Conservation (phyloP, 2,329 filamentous ascomycete species). For the Aspergillus sp. region DNA sequence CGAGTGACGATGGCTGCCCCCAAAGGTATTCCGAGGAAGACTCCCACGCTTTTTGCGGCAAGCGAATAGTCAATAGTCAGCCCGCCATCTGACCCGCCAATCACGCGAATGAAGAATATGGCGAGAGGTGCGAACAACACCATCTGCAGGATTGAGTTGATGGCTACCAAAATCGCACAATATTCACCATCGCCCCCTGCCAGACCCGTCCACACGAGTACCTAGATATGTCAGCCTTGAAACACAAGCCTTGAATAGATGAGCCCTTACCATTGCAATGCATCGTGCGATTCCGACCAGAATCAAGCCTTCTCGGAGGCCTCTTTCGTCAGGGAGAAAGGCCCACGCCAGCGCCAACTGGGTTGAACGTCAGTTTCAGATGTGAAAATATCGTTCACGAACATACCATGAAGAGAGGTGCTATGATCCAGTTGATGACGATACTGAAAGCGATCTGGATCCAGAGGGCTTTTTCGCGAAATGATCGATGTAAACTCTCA, state of each 20-base stretch:
- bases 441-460: constrained; percentile 73
- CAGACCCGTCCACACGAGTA: constrained; percentile 73
- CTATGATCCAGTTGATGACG: constrained; percentile 77
- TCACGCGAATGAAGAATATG: constrained; percentile 67
- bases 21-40: constrained; percentile 82
- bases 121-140: constrained; percentile 68
- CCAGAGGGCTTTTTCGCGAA: constrained; percentile 65
- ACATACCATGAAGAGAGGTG: constrained; percentile 74
- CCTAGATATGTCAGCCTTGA: constrained; percentile 27
- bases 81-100: constrained; percentile 51
- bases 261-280: constrained; percentile 73
- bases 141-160: constrained; percentile 74
- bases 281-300: constrained; percentile 81
- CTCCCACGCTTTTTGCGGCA: constrained; percentile 76
- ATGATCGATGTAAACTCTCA: constrained; percentile 68
- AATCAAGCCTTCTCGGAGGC: constrained; percentile 63
- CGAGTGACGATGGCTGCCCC: constrained; percentile 76
- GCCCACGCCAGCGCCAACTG: constrained; percentile 53
- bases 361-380: background rate
- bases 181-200: constrained; percentile 78
- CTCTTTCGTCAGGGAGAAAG: constrained; percentile 51
- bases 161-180: constrained; percentile 74
- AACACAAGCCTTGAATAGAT: background rate
- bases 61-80: constrained; percentile 57
- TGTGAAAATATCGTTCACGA: background rate